Conservation (phyloP, 805 yeast species). For the Pichia gijzeniarum region DNA sequence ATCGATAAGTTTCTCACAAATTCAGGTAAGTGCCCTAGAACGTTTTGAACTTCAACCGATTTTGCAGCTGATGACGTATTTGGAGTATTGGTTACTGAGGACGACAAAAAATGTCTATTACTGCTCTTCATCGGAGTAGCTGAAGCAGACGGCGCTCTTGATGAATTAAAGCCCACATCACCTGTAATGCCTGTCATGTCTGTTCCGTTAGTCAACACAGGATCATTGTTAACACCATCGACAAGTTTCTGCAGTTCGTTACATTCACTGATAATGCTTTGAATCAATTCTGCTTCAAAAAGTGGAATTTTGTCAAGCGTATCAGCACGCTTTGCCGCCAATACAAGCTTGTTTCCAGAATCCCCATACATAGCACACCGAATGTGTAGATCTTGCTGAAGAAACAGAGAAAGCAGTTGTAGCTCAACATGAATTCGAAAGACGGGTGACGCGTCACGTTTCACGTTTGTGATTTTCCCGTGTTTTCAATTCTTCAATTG, state of each 20-base stretch:
- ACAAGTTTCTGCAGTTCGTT: conserved; percentile 53
- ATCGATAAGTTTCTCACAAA: conserved; percentile 70
- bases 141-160: background rate
- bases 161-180: background rate
- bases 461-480: too few relatives aligned
- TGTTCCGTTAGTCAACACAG: conserved; percentile 13
- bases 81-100: background rate
- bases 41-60: conserved; percentile 23
- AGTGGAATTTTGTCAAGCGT: conserved; percentile 59
- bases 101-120: conserved; percentile 6
- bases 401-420: too few relatives aligned
- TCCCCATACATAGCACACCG: conserved; percentile 76
- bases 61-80: background rate
- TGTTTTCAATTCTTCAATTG: background rate
- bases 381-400: background rate
- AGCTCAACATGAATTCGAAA: background rate
- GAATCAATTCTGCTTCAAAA: conserved; percentile 66
- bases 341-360: conserved; percentile 69
- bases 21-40: conserved; percentile 47
- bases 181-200: background rate
- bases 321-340: conserved; percentile 77
- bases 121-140: conserved; percentile 6
- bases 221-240: conserved; percentile 24
- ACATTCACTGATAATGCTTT: conserved; percentile 66
- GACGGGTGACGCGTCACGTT: background rate